phyloP scores from a whole-genome alignment of 331 rosid genomes.

The Saraca asoca region DNA sequence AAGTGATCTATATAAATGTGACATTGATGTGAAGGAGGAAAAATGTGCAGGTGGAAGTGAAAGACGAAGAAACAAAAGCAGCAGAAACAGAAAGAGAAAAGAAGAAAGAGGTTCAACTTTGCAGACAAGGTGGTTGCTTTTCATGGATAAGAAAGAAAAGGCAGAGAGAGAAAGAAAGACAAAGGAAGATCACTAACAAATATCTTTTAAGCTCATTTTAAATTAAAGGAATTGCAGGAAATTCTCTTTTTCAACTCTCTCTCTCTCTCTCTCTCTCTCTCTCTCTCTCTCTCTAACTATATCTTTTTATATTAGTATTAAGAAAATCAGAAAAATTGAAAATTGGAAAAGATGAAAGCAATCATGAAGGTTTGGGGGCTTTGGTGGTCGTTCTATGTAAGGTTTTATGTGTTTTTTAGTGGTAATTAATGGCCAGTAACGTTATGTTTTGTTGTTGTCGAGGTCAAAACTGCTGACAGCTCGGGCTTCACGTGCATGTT shows the following conservation, averaged over 20 bases:
- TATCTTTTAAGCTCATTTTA: conserved; percentile 49
- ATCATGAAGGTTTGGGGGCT: conserved; percentile 35
- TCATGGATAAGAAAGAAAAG: conserved; percentile 78
- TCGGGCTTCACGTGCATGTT: conserved; percentile 56
- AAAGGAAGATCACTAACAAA: conserved; percentile 52
- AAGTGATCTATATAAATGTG: conserved; percentile 17
- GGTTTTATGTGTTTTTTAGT: conserved; percentile 6
- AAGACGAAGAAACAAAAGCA: conserved; percentile 56
- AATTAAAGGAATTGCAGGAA: background rate
- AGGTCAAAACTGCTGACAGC: conserved; percentile 57
- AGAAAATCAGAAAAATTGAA: too few species aligned
- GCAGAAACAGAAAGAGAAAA: conserved; percentile 48
- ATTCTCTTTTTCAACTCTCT: too few species aligned
- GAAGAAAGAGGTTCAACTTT: conserved; percentile 43
- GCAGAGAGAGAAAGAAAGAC: conserved; percentile 62
- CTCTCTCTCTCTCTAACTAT: too few species aligned
- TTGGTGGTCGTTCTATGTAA: too few species aligned
- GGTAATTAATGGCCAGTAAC: conserved; percentile 18
- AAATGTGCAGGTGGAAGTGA: conserved; percentile 67
- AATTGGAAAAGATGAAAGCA: conserved; percentile 10
- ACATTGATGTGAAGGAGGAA: conserved; percentile 40
- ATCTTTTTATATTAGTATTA: too few species aligned
- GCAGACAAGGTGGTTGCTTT: conserved; percentile 75
- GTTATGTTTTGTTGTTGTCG: conserved; percentile 41
- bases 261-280: too few species aligned